phyloP scores from a whole-genome alignment of 1,284 basidiomycete species.

The Papiliotrema flavescens region DNA sequence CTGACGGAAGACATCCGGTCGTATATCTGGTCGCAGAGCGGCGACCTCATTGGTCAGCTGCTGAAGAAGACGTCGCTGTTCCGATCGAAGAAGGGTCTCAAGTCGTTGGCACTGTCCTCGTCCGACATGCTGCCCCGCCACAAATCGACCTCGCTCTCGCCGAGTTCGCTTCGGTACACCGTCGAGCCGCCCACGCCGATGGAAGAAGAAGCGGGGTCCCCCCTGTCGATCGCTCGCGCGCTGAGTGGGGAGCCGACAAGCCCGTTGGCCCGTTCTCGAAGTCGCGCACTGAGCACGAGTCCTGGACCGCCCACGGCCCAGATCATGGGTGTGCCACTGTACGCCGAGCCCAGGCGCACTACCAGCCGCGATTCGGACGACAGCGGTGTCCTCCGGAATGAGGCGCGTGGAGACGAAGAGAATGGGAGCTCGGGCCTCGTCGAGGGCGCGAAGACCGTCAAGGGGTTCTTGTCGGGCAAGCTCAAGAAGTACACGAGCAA shows the following conservation, averaged over 20 bases:
- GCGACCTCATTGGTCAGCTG: conserved; percentile 45
- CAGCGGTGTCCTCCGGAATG: conserved; percentile 1
- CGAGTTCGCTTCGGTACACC: conserved; percentile 15
- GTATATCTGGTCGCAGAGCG: conserved; percentile 47
- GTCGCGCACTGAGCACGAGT: neutral
- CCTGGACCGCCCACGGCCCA: neutral
- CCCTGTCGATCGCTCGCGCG: conserved; percentile 7
- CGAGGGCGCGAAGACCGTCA: conserved; percentile 13
- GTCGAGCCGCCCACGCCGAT: conserved; percentile 8
- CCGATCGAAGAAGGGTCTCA: conserved; percentile 34
- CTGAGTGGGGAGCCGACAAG: conserved; percentile 2
- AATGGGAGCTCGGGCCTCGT: conserved; percentile 1
- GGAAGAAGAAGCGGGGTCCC: conserved; percentile 1
- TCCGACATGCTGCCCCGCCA: neutral
- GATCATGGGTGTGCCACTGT: conserved; percentile 1
- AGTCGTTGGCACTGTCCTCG: conserved; percentile 18
- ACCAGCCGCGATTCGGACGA: neutral
- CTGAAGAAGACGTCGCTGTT: conserved; percentile 43
- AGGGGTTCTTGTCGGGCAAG: conserved; percentile 25
- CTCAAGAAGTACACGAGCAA: conserved; percentile 9
- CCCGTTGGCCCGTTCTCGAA: neutral
- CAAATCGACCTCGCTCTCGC: neutral
- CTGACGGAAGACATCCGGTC: conserved; percentile 34
- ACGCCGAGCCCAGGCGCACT: neutral
- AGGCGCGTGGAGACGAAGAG: conserved; percentile 14